These are phyloP conservation scores for Xanthoceras sorbifolium DNA, from an alignment of 345 rosid species.

Conservation along the genomic window DNA sequence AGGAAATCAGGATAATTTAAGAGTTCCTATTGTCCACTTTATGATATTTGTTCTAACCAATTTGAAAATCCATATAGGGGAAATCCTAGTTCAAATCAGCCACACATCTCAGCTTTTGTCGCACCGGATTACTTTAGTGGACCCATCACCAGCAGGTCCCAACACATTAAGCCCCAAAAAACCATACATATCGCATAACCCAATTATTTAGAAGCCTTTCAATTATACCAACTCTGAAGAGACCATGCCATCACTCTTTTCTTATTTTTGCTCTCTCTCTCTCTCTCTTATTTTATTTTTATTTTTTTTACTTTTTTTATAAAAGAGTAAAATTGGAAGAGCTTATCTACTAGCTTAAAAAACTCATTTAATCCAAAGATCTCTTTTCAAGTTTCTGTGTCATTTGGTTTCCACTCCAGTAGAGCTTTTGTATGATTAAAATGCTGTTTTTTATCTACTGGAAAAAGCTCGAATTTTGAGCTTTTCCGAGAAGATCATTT, in stretches of 20 bases:
- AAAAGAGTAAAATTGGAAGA: too few species aligned
- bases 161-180: neutral
- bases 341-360: too few species aligned
- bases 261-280: neutral
- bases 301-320: neutral
- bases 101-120: neutral
- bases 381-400: too few species aligned
- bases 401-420: too few species aligned
- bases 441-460: too few species aligned
- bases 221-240: neutral
- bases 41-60: neutral
- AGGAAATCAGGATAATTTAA: neutral
- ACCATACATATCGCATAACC: neutral
- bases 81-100: neutral
- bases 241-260: neutral
- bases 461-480: too few species aligned
- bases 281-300: too few species aligned
- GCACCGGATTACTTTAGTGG: neutral
- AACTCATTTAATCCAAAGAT: too few species aligned
- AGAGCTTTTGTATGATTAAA: too few species aligned
- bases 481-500: too few species aligned
- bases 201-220: neutral
- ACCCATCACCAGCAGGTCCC: neutral
- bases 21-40: neutral
- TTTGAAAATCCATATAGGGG: neutral